Evolutionary conservation across 2,329 filamentous ascomycete genomes (phyloP), one percentile per base, ranked within the genome.

Genomic region (Macrophomina tecta): DNA sequence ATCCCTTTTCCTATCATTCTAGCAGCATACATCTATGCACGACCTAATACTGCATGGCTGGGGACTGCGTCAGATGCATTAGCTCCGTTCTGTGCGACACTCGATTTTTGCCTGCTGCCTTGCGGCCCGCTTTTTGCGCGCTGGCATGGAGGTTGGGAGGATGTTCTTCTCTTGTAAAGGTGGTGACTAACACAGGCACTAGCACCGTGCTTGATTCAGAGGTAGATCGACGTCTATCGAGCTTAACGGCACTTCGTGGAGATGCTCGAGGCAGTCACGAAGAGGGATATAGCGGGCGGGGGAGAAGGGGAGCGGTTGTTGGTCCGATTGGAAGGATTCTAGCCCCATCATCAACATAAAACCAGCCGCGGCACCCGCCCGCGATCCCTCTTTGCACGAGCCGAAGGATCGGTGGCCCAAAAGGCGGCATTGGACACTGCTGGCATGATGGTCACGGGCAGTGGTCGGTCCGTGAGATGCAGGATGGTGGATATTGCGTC

Each of bases 301-400:
- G 9, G 8, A 18, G 18, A 8, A 51, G 14, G 30, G 48, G 18
- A 51, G 48, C 23, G 48, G 48, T 30, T 23, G 18, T 30, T 12
- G 48, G 48, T 51, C 48, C 48, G 23, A 51, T 51, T 51, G 48
- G 48, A 51, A 51, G 48, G 48, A 51, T 51, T 51, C 48, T 11
- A 51, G 8, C 9, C 23, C 23, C 48, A 23, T 28, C 12, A 28
- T 51, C 9, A 51, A 51, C 48, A 51, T 51, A 30, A 51, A 30
- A 28, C 18, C 18, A 30, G 23, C 48, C 48, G 48, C 48, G 48
- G 18, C 30, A 12, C 48, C 18, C 48, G 48, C 48, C 48, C 48
- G 23, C 18, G 11, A 30, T 48, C 23, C 48, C 42, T 51, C 18
- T 12, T 51, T 30, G 18, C 48, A n/a, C 48, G 18, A 30, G 9